Evolutionary conservation across 176 grass and related monocot genomes (phyloP).

Genomic region (Oryza coarctata): DNA sequence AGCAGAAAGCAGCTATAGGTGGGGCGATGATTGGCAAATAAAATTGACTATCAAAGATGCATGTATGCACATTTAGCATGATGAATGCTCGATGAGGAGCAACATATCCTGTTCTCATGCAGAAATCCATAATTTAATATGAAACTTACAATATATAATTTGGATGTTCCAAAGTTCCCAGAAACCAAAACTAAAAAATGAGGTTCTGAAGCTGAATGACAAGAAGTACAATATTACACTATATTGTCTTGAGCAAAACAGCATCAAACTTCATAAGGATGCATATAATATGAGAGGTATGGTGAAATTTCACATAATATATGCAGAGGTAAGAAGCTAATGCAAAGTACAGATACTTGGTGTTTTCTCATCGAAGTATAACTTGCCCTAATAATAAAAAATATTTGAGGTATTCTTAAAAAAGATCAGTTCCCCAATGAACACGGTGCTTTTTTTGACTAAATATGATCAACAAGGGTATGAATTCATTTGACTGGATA

Average conservation of each 20-base stretch:
- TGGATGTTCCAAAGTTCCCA: background rate
- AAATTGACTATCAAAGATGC: conserved; percentile 7
- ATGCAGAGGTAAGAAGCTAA: conserved; percentile 5
- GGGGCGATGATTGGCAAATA: background rate
- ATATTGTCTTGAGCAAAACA: conserved; percentile 5
- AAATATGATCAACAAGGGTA: conserved; percentile 1
- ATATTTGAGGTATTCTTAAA: background rate
- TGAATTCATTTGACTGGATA: background rate
- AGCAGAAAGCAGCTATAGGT: background rate
- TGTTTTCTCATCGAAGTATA: background rate
- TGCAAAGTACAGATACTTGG: background rate
- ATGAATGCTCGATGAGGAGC: background rate
- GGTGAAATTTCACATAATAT: background rate
- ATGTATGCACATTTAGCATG: background rate
- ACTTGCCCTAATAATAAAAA: conserved; percentile 1
- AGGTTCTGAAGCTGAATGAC: background rate
- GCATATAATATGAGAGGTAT: background rate
- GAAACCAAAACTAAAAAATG: conserved; percentile 5
- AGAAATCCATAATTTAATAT: background rate
- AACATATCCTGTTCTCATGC: background rate
- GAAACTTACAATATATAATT: background rate
- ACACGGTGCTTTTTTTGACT: background rate
- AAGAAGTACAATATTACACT: background rate
- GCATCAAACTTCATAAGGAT: background rate
- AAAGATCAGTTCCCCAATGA: background rate